Evolutionary conservation across 2,329 filamentous ascomycete genomes (phyloP).

Genomic region (Trichoderma gracile): DNA sequence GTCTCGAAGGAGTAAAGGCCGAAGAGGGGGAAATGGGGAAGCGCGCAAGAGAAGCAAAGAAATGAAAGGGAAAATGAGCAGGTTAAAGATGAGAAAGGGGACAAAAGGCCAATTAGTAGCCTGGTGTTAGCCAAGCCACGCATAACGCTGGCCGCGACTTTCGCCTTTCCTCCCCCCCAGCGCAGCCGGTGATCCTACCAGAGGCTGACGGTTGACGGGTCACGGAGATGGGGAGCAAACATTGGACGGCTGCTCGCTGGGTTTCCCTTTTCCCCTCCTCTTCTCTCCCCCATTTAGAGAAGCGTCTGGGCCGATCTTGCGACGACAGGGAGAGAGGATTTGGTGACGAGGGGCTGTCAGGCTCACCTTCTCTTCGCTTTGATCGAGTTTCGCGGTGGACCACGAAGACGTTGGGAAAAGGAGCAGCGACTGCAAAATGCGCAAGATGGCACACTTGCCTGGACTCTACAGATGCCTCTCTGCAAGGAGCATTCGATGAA

Average conservation of each 20-base stretch:
- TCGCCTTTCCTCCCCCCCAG: constrained; percentile 7
- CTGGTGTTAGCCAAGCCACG: constrained; percentile 17
- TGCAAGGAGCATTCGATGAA: not conserved
- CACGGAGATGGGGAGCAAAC: constrained; percentile 16
- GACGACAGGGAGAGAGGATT: not conserved
- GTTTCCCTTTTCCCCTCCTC: not conserved
- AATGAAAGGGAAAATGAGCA: not conserved
- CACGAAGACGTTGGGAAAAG: not conserved
- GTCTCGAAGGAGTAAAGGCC: constrained; percentile 22
- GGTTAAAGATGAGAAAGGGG: not conserved
- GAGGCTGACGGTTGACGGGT: constrained; percentile 4
- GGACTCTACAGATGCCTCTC: not conserved
- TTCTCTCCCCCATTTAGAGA: constrained; percentile 1
- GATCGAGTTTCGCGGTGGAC: not conserved
- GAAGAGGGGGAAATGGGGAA: not conserved
- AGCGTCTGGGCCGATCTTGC: constrained; percentile 23
- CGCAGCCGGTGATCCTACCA: constrained; percentile 3
- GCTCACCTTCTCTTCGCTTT: constrained; percentile 4
- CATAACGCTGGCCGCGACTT: constrained; percentile 21
- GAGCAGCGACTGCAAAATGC: not conserved
- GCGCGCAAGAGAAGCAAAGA: not conserved
- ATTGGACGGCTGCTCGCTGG: not conserved
- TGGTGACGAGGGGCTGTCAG: constrained; percentile 17
- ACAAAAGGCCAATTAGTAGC: not conserved
- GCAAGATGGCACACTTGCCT: not conserved